phyloP scores from a whole-genome alignment of 2,329 filamentous ascomycete species.

The Chaetomium strumarium region DNA sequence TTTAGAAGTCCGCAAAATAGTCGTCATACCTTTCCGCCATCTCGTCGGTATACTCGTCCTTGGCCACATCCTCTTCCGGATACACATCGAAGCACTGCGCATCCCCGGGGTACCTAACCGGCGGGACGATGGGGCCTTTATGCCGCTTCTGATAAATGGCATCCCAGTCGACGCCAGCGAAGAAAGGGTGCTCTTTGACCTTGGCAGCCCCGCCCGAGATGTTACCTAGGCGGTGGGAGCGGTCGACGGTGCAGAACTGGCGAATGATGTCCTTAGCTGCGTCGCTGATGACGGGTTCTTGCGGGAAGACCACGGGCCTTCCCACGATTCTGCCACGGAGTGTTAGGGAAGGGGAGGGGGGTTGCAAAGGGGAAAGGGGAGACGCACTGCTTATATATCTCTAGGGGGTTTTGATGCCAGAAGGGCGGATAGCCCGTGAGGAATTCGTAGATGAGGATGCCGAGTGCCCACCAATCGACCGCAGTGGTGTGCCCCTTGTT shows the following conservation, averaged over 20 bases:
- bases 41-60: constrained; percentile 63
- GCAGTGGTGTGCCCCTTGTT: constrained; percentile 72
- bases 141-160: constrained; percentile 59
- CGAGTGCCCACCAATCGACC: constrained; percentile 84
- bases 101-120: constrained; percentile 65
- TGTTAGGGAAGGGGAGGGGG: background rate
- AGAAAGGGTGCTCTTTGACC: constrained; percentile 74
- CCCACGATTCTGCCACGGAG: constrained; percentile 60
- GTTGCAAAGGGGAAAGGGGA: background rate
- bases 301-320: constrained; percentile 68
- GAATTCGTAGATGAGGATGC: constrained; percentile 80
- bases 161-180: constrained; percentile 67
- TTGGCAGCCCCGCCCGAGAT: constrained; percentile 65
- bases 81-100: constrained; percentile 79
- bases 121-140: constrained; percentile 69
- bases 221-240: constrained; percentile 71
- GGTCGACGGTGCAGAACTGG: constrained; percentile 71
- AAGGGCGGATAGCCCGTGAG: constrained; percentile 80
- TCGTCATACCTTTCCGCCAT: constrained; percentile 63
- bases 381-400: constrained; percentile 72
- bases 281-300: constrained; percentile 56
- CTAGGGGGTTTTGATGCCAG: constrained; percentile 80
- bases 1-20: constrained; percentile 65
- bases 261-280: constrained; percentile 70
- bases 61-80: constrained; percentile 64